A percentile compares a stretch with the other conserved stretches of the same genome.
phyloP scores from a whole-genome alignment of 176 grass and related monocot genomes.

The Ensete ventricosum region DNA sequence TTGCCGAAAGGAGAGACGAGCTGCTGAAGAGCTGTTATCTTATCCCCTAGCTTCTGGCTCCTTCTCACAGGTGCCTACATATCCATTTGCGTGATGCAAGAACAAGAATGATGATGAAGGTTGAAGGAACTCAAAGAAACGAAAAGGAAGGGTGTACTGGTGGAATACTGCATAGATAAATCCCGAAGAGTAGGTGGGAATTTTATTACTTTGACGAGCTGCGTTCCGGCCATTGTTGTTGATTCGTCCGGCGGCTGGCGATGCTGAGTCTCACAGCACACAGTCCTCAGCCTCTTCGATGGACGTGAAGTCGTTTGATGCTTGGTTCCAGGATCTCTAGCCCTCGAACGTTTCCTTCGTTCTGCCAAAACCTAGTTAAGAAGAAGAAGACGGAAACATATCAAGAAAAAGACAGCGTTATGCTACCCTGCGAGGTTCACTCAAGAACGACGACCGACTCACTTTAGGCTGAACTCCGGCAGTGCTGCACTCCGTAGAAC shows the following conservation, averaged over 20 bases:
- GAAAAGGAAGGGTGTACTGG: too few species aligned
- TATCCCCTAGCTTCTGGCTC: conserved; percentile 8
- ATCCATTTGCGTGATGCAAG: too few species aligned
- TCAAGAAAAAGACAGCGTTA: too few species aligned
- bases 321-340: background rate
- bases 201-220: background rate
- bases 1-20: conserved; percentile 11
- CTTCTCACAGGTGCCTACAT: background rate
- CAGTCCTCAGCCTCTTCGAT: background rate
- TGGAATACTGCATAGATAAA: background rate
- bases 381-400: too few species aligned
- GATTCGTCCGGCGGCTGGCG: background rate
- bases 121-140: background rate
- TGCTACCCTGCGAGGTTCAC: too few species aligned
- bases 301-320: background rate
- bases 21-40: conserved; percentile 10
- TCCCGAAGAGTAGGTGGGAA: too few species aligned
- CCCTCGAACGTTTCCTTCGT: background rate
- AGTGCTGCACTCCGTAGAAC: background rate
- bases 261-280: background rate
- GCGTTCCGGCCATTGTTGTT: background rate
- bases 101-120: background rate
- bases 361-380: background rate
- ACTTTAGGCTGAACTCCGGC: background rate
- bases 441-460: background rate